Conservation (phyloP, 768 basidiomycete genomes). For the Hemileccinum rubropunctum region DNA sequence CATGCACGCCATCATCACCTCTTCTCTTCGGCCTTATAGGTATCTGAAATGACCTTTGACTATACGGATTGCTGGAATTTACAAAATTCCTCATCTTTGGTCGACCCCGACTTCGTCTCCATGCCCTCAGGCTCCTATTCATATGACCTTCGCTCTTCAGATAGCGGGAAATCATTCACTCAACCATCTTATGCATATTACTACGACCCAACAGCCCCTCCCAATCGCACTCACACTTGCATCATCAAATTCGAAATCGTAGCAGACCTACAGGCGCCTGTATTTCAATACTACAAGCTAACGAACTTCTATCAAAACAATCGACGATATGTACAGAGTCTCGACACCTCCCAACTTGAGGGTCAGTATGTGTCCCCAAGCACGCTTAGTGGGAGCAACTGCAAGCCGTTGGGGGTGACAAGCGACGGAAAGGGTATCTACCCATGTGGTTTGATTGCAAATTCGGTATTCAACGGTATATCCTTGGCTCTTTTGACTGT, state of each 20-base stretch:
- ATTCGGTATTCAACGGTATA: slow-evolving; percentile 93
- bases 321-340: slow-evolving; percentile 92
- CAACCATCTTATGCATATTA: slow-evolving; percentile 78
- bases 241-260: slow-evolving; percentile 81
- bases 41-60: slow-evolving; percentile 92
- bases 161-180: slow-evolving; percentile 42
- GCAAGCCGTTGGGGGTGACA: slow-evolving; percentile 77
- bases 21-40: slow-evolving; percentile 37
- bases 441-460: slow-evolving; percentile 96
- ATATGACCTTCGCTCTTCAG: slow-evolving; percentile 61
- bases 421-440: slow-evolving; percentile 62
- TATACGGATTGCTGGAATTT: slow-evolving; percentile 88
- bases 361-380: slow-evolving; percentile 55
- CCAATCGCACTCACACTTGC: slow-evolving; percentile 59
- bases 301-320: slow-evolving; percentile 99
- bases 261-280: slow-evolving; percentile 64
- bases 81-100: slow-evolving; percentile 34
- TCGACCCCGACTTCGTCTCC: slow-evolving; percentile 38
- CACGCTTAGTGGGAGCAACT: slow-evolving; percentile 68
- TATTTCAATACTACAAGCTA: slow-evolving; percentile 95
- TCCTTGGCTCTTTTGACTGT: background rate
- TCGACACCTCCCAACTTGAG: slow-evolving; percentile 80
- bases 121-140: slow-evolving; percentile 71
- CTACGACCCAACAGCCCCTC: slow-evolving; percentile 41
- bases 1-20: background rate